Conservation (phyloP, 2,329 filamentous ascomycete species). For the Akanthomyces dipterigenus region DNA sequence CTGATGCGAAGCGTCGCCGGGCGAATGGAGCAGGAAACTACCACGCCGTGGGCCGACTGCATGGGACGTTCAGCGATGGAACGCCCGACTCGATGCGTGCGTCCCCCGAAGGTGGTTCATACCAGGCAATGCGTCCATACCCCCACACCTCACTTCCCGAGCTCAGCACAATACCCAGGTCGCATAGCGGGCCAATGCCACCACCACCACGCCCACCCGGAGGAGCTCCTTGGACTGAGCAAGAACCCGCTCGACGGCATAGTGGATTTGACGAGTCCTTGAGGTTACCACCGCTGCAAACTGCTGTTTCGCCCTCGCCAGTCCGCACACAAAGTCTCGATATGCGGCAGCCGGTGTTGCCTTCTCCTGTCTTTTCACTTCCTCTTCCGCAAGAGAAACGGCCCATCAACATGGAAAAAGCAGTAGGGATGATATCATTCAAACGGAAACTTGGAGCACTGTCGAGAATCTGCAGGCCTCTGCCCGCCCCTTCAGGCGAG, state of each 20-base stretch:
- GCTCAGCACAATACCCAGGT: conserved; percentile 23
- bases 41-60: conserved; percentile 19
- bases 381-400: conserved; percentile 21
- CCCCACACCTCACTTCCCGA: conserved; percentile 23
- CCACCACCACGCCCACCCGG: conserved; percentile 45
- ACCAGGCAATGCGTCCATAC: conserved; percentile 18
- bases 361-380: conserved; percentile 22
- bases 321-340: conserved; percentile 21
- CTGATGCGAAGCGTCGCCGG: conserved; percentile 57
- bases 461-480: conserved; percentile 65
- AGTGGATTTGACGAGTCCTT: conserved; percentile 48
- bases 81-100: conserved; percentile 16
- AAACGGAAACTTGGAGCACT: conserved; percentile 71
- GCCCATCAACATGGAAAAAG: conserved; percentile 52
- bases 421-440: conserved; percentile 70
- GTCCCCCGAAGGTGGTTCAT: conserved; percentile 17
- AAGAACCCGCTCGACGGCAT: conserved; percentile 31
- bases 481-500: conserved; percentile 32
- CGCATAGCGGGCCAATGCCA: conserved; percentile 39
- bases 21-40: conserved; percentile 39
- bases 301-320: conserved; percentile 27
- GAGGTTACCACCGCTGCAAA: conserved; percentile 48
- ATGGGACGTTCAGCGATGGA: conserved; percentile 12
- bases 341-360: conserved; percentile 20
- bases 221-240: conserved; percentile 23